Evolutionary conservation across 257 asterid species (phyloP), one percentile per base, ranked within the genome.

Genomic region (Solanum peruvianum): DNA sequence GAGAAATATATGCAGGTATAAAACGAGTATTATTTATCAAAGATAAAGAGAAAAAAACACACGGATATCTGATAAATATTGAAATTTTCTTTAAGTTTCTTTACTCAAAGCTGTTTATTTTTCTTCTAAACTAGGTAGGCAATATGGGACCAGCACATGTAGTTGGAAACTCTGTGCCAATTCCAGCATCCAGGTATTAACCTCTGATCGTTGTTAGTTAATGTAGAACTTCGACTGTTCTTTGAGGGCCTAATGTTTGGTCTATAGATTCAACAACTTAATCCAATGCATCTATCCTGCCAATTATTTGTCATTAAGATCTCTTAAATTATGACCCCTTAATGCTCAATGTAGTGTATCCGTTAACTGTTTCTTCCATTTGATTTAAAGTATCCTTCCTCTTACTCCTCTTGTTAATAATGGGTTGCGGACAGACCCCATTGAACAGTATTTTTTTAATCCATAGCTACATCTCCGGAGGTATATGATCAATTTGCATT

Each of bases 1-100:
- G 94, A 91, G 87, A 93, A 92, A 81, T 93, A 91, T 89, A 81
- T 92, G 95, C 98, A 97, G 98, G 98, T 94, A 91, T 29, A 77
- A 72, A 45, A 47, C 25, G 73, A 49, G 73, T 86, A 72, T 42
- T 29, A 47, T 25, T 31, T 72, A 47, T 69, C 45, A 80, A 47
- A 31, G 67, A 52, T 47, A 47, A 29, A 29, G 25, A 23, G 69
- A 25, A 8, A 80, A 78, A 10, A 15, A 29, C 69, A 16, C 85
- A 80, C 49, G 85, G 6, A 80, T 47, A 47, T 80, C 66, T 27
- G 39, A 49, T 80, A 47, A 18, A 16, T 67, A 71, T 33, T 72
- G n/a, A 72, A 45, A 41, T 27, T 29, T 29, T 71, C 39, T 72
- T 7, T 52, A 62, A 31, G 35, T 33, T 52, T 71, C 80, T 31